phyloP scores from a whole-genome alignment of 2,329 filamentous ascomycete species.

The Parascedosporium putredinis region DNA sequence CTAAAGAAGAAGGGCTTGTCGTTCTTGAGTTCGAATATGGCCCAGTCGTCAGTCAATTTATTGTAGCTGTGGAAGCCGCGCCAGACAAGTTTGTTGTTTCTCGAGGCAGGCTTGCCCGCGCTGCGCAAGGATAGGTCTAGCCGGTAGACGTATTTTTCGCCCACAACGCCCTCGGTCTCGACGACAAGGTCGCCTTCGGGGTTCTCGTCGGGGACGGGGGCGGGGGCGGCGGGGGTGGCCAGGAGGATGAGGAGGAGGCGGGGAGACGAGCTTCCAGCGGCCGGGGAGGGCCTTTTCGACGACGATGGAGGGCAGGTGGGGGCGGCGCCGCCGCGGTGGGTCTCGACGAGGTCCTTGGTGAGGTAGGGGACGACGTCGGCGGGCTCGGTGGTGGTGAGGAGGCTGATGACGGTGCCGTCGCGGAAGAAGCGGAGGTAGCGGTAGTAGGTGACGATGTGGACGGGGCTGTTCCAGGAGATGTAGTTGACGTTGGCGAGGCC shows the following conservation, averaged over 20 bases:
- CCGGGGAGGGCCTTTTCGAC: conserved; percentile 60
- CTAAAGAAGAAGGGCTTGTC: conserved; percentile 59
- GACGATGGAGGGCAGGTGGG: conserved; percentile 30
- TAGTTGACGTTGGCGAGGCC: conserved; percentile 63
- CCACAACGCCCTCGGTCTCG: conserved; percentile 73
- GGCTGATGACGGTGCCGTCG: conserved; percentile 71
- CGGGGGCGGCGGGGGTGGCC: no score
- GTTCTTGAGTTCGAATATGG: conserved; percentile 59
- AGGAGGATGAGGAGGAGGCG: no score
- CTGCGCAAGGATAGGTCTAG: conserved; percentile 66
- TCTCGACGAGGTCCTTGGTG: conserved; percentile 55
- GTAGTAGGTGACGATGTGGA: conserved; percentile 97
- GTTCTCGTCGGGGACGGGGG: conserved; percentile 12
- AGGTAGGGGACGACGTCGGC: conserved; percentile 80
- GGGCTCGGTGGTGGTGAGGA: conserved; percentile 74
- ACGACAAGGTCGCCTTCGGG: conserved; percentile 62
- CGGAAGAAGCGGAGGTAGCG: conserved; percentile 93
- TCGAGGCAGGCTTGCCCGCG: conserved; percentile 43
- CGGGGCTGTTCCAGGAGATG: conserved; percentile 67
- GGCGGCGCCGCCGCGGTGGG: conserved; percentile 24
- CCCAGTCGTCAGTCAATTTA: conserved; percentile 80
- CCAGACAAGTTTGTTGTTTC: conserved; percentile 84
- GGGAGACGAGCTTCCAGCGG: conserved; percentile 39
- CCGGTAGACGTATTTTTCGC: conserved; percentile 69
- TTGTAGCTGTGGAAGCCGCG: conserved; percentile 89